Evolutionary conservation across 805 yeast species (phyloP), one percentile per base, ranked within the genome.

Genomic region (Myxozyma vanderwaltii): DNA sequence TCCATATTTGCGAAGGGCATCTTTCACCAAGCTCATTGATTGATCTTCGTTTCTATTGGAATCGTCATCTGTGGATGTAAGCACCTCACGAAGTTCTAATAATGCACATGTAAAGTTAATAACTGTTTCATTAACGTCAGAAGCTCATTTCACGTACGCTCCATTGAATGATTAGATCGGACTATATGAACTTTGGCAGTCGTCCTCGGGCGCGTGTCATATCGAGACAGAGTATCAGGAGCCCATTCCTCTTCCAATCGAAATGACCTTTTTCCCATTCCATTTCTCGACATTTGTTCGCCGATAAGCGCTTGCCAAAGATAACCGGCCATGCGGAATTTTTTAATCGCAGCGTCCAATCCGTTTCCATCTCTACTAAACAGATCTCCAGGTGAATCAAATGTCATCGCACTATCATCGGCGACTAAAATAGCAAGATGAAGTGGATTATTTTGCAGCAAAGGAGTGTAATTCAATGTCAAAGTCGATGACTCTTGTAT

Each of bases 251-350:
- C 96, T 1, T 79, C 84, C 64, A 90, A 87, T 61, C 83, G 82
- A 73, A 90, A 90, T 3, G 88, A 79, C 61, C 97, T 76, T 64
- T 85, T 82, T 10, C 96, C 95, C 69, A 89, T 82, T 0, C 94
- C 91, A 47, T 82, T 80, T 40, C 86, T 76, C 54, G 83, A 72
- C 96, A 92, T 89, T 70, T 91, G 96, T 66, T 91, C 97, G 67
- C 84, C 85, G 0, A 97, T 91, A 72, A 81, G 91, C 0, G 96
- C 95, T 68, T 89, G 92, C 96, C 89, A 89, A 72, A 91, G 72
- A 66, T 96, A 79, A 3, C 88, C 96, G 2, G 89, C 96, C 61
- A 90, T 82, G 67, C 94, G 82, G 64, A 92, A 71, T 70, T 89
- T 89, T 64, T 76, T 77, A 19, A 88, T 75, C 0, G 96, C 96